phyloP scores from a whole-genome alignment of 1,284 basidiomycete genomes.

The Gymnopus androsaceus region DNA sequence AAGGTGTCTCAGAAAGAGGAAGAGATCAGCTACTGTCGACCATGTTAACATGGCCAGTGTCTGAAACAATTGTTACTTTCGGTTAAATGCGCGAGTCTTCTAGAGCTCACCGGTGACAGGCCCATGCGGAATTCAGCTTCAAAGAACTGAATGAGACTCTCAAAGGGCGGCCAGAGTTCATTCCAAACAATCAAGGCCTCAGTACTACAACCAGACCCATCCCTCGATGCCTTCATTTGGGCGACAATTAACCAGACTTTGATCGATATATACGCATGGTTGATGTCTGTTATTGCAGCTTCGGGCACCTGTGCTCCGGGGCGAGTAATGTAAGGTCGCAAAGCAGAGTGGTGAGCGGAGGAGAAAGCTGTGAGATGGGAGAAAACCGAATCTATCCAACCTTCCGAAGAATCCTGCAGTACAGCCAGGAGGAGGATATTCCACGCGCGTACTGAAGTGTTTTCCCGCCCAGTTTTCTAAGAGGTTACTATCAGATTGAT shows the following conservation, averaged over 20 bases:
- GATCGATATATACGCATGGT: slow-evolving; percentile 65
- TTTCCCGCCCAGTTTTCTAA: slow-evolving; percentile 41
- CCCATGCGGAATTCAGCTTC: slow-evolving; percentile 48
- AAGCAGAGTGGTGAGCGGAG: slow-evolving; percentile 43
- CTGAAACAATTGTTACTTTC: slow-evolving; percentile 34
- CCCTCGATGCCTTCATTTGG: slow-evolving; percentile 36
- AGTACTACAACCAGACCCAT: slow-evolving; percentile 35
- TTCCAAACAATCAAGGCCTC: slow-evolving; percentile 61
- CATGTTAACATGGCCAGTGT: slow-evolving; percentile 56
- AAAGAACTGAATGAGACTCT: slow-evolving; percentile 50
- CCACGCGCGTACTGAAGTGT: slow-evolving; percentile 57
- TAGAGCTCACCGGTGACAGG: slow-evolving; percentile 45
- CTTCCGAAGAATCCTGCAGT: slow-evolving; percentile 42
- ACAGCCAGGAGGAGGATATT: slow-evolving; percentile 59
- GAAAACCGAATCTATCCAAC: slow-evolving; percentile 46
- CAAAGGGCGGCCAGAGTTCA: slow-evolving; percentile 71
- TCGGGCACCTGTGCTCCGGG: slow-evolving; percentile 35
- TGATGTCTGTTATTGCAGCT: slow-evolving; percentile 55
- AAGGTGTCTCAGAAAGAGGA: slow-evolving; percentile 61
- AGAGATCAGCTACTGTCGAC: slow-evolving; percentile 63
- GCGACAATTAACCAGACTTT: slow-evolving; percentile 70
- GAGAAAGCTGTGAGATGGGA: slow-evolving; percentile 52
- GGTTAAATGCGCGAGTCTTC: background rate
- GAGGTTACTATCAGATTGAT: background rate
- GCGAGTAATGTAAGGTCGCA: slow-evolving; percentile 41